Conservation (phyloP, 768 basidiomycete species). For the Termitomyces eurrhizus region DNA sequence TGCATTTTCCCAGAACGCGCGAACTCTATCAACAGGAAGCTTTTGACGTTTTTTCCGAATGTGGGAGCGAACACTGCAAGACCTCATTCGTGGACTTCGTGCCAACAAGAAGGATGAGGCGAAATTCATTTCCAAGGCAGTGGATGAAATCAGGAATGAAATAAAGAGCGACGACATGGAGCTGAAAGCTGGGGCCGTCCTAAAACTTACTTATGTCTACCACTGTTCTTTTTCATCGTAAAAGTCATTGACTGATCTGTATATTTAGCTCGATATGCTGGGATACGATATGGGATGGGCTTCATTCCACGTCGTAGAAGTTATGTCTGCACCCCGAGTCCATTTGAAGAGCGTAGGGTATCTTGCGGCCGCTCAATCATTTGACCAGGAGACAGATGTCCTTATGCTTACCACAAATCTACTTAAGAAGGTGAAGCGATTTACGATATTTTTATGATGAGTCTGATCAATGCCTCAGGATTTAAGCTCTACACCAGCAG, state of each 20-base stretch:
- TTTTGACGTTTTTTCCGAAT: constrained; percentile 35
- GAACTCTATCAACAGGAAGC: neutral
- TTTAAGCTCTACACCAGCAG: constrained; percentile 69
- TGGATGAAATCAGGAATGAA: constrained; percentile 92
- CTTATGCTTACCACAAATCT: constrained; percentile 96
- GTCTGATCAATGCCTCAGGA: constrained; percentile 51
- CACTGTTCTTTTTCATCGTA: neutral
- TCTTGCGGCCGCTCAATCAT: constrained; percentile 88
- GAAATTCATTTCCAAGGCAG: constrained; percentile 87
- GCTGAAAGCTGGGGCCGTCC: constrained; percentile 89
- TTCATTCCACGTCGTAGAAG: constrained; percentile 95
- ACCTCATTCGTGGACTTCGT: constrained; percentile 91
- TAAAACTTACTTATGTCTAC: constrained; percentile 96
- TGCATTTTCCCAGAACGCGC: neutral
- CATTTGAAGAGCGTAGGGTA: constrained; percentile 97
- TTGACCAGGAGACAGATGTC: constrained; percentile 92
- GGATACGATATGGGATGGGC: constrained; percentile 95
- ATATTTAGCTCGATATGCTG: constrained; percentile 89
- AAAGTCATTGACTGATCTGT: constrained; percentile 10
- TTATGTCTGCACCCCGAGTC: constrained; percentile 90
- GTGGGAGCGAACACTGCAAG: constrained; percentile 97
- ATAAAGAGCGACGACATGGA: constrained; percentile 95
- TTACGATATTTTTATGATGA: constrained; percentile 12
- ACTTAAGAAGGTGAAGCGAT: constrained; percentile 75
- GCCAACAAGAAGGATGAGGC: constrained; percentile 93